Evolutionary conservation across 2,329 filamentous ascomycete genomes (phyloP).

Genomic region (Phoma herbarum): DNA sequence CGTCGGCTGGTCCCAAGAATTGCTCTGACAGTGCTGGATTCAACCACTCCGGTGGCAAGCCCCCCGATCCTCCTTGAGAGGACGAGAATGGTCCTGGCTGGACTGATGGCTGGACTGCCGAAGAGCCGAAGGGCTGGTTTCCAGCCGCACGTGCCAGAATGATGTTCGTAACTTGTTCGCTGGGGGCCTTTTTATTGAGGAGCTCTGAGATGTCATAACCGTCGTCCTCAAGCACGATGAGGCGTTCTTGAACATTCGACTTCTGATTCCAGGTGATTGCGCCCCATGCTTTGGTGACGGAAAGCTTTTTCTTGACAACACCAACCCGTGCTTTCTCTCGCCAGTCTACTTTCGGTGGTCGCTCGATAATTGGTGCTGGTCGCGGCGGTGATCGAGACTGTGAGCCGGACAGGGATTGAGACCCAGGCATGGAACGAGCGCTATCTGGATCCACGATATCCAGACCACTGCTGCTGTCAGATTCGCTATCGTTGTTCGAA

Average conservation of each 20-base stretch:
- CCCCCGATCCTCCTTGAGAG: no score
- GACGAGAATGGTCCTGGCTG: background rate
- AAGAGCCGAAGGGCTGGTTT: background rate
- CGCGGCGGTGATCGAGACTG: background rate
- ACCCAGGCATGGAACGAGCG: background rate
- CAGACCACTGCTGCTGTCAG: background rate
- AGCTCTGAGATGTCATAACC: background rate
- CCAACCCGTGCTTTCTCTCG: background rate
- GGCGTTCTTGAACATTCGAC: slow-evolving; percentile 11
- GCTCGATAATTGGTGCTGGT: background rate
- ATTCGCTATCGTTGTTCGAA: background rate
- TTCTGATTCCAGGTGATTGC: slow-evolving; percentile 18
- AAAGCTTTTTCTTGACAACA: slow-evolving; percentile 9
- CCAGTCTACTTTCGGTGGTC: background rate
- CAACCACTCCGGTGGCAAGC: background rate
- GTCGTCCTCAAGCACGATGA: slow-evolving; percentile 8
- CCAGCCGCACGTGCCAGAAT: slow-evolving; percentile 1
- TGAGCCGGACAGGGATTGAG: background rate
- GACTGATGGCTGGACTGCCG: no score
- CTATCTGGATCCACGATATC: background rate
- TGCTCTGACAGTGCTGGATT: background rate
- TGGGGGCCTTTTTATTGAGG: background rate
- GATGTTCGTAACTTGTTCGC: slow-evolving; percentile 4
- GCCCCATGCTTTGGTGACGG: slow-evolving; percentile 12
- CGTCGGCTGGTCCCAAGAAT: background rate